Evolutionary conservation across 495 filamentous ascomycete species (phyloP).

Genomic region (Annulohypoxylon bovei): DNA sequence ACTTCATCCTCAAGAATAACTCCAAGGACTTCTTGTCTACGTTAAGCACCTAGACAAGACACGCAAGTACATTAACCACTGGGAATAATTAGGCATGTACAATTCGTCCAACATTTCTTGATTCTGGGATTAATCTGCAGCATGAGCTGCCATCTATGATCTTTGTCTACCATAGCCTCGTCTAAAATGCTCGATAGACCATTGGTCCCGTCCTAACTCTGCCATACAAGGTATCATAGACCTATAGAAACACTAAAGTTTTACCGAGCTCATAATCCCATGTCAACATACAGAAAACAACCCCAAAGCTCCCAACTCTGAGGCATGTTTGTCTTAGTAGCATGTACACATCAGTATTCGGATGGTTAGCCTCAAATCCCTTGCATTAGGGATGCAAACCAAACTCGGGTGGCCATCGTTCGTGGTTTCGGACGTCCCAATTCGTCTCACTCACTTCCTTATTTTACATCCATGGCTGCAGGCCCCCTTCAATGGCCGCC

Average conservation of each 20-base stretch:
- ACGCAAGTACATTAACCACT: not conserved
- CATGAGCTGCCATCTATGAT: conserved; percentile 5
- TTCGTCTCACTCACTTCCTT: not conserved
- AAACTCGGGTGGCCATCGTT: not conserved
- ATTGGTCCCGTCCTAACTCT: not conserved
- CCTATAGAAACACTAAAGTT: not conserved
- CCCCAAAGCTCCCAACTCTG: not conserved
- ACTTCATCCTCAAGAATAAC: not conserved
- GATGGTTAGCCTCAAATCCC: not conserved
- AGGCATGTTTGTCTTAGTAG: not conserved
- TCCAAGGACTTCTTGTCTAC: not conserved
- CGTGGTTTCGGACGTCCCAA: not conserved
- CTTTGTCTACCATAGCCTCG: not conserved
- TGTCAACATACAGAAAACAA: not conserved
- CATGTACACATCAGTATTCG: not conserved
- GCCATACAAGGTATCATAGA: not conserved
- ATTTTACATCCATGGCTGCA: not conserved
- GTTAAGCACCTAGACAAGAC: not conserved
- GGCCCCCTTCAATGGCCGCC: conserved; percentile 42
- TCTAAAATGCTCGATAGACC: not conserved
- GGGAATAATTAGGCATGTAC: not conserved
- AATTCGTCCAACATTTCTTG: not conserved
- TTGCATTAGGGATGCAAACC: not conserved
- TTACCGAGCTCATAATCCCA: not conserved
- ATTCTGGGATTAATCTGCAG: not conserved